Evolutionary conservation across 805 yeast genomes (phyloP).

Genomic region (Starmera dryadoides): DNA sequence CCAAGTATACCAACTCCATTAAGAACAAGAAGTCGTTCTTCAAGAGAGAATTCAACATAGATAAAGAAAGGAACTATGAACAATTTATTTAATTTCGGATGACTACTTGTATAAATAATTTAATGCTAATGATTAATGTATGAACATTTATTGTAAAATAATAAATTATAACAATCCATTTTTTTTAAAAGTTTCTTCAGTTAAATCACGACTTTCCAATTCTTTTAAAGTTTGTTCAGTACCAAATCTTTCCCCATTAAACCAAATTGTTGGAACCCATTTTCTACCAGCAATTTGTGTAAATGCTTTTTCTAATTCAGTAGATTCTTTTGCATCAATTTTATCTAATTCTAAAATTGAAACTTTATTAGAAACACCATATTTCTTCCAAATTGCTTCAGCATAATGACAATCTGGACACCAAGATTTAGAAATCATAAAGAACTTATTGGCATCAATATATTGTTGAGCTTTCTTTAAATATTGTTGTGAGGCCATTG

Average conservation of each 20-base stretch:
- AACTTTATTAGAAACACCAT: constrained; percentile 41
- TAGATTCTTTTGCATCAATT: constrained; percentile 41
- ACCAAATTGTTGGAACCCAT: constrained; percentile 66
- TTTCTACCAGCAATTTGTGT: constrained; percentile 49
- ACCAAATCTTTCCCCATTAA: constrained; percentile 53
- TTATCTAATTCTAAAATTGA: constrained; percentile 57
- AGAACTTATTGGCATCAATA: constrained; percentile 36
- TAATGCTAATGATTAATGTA: not conserved
- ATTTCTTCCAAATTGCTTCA: constrained; percentile 44
- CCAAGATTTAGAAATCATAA: constrained; percentile 67
- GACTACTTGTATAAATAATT: no score
- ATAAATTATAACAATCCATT: constrained; percentile 12
- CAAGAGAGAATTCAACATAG: constrained; percentile 17
- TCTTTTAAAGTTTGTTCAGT: constrained; percentile 40
- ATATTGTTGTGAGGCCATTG: constrained; percentile 2
- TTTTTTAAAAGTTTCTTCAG: constrained; percentile 15
- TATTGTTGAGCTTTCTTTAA: constrained; percentile 36
- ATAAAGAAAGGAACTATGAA: not conserved
- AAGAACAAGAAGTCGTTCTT: constrained; percentile 20
- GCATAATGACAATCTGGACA: constrained; percentile 75
- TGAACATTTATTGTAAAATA: not conserved
- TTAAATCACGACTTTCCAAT: constrained; percentile 15
- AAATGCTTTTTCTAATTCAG: constrained; percentile 45
- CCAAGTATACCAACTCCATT: constrained; percentile 20
- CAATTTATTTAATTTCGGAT: no score